Percentiles rank a stretch among this genome's conserved stretches.
Conservation (phyloP, 2,329 filamentous ascomycete genomes). For the Arthrobotrys sinensis region DNA sequence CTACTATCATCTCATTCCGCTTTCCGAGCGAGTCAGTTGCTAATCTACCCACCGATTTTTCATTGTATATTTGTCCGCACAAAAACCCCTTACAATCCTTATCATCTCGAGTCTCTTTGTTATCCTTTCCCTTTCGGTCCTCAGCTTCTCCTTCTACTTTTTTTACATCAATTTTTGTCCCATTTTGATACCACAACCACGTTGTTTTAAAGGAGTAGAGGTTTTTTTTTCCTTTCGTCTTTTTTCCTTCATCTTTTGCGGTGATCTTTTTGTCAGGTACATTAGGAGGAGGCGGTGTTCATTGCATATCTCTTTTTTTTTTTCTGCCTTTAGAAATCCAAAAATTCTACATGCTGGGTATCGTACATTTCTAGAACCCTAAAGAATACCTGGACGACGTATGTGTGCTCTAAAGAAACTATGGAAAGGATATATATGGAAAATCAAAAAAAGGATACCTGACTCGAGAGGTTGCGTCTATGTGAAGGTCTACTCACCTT, state of each 20-base stretch:
- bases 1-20: conserved; percentile 14
- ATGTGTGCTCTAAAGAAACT: not conserved
- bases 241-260: not conserved
- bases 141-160: not conserved
- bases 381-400: not conserved
- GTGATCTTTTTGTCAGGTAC: conserved; percentile 30
- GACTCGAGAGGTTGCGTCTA: conserved; percentile 1
- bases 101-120: conserved; percentile 9
- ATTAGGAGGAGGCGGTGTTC: conserved; percentile 26
- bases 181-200: conserved; percentile 37
- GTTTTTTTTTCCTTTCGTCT: conserved; percentile 13
- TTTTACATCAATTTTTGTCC: conserved; percentile 17
- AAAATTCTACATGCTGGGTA: conserved; percentile 39
- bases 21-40: conserved; percentile 19
- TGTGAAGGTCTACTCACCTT: not conserved
- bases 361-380: conserved; percentile 19
- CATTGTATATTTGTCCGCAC: conserved; percentile 14
- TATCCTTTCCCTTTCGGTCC: not conserved
- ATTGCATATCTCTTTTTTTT: conserved; percentile 15
- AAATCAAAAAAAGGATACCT: too few species aligned
- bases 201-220: conserved; percentile 51
- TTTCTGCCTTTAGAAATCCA: not conserved
- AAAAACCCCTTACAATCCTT: not conserved
- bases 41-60: conserved; percentile 1
- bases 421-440: not conserved